Evolutionary conservation across 78 protist genomes (phyloP).

Genomic region (Emiliania huxleyi): DNA sequence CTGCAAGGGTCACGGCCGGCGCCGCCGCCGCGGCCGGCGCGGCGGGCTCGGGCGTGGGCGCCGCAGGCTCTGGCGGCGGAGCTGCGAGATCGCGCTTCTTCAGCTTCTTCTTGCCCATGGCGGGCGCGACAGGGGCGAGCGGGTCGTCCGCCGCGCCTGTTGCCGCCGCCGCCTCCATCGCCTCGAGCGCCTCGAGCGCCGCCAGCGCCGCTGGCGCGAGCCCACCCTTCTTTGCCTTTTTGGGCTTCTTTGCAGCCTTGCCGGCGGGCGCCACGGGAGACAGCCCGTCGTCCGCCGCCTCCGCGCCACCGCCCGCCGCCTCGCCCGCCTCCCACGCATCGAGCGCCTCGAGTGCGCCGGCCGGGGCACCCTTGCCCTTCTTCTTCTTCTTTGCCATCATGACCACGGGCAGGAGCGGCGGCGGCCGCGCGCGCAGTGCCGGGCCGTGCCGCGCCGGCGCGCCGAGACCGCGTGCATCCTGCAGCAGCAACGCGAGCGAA

Average conservation of each 20-base stretch:
- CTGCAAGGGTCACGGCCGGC: not conserved
- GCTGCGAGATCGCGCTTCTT: not conserved
- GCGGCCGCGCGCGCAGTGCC: not conserved
- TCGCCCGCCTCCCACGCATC: not conserved
- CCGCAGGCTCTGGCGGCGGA: not conserved
- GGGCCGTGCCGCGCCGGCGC: too few species aligned
- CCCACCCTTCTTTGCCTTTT: not conserved
- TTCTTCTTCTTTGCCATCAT: not conserved
- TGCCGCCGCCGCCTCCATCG: not conserved
- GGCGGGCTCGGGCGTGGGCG: not conserved
- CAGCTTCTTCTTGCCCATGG: not conserved
- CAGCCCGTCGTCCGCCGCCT: not conserved
- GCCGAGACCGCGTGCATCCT: too few species aligned
- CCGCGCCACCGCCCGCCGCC: not conserved
- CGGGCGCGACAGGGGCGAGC: not conserved
- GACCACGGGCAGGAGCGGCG: not conserved
- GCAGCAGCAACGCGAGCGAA: too few species aligned
- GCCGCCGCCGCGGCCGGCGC: not conserved
- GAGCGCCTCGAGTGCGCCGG: not conserved
- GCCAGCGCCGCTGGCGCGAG: not conserved
- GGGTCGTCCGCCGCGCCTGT: not conserved
- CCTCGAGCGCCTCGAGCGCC: not conserved
- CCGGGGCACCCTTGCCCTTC: not conserved
- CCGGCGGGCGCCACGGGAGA: not conserved
- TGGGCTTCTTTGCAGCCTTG: not conserved